phyloP scores from a whole-genome alignment of 495 filamentous ascomycete genomes.

The Pseudevernia furfuracea region DNA sequence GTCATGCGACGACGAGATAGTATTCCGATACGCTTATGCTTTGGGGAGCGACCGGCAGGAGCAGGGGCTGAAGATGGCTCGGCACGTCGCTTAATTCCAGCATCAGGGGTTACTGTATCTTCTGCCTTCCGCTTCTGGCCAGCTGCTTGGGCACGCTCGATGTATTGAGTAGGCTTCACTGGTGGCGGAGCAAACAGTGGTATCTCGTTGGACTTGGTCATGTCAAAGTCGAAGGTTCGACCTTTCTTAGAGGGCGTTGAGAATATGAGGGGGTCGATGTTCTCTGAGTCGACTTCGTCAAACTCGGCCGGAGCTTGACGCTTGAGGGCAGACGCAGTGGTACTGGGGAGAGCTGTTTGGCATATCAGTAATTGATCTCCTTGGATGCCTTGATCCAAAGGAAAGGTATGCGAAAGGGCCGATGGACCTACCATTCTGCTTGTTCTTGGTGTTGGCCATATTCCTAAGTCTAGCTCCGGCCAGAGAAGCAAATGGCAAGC shows the following conservation, averaged over 20 bases:
- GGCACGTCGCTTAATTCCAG: conserved; percentile 31
- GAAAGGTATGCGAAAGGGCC: background rate
- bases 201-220: conserved; percentile 38
- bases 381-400: background rate
- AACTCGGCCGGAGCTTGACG: conserved; percentile 35
- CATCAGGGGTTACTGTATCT: conserved; percentile 28
- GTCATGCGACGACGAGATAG: conserved; percentile 54
- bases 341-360: conserved; percentile 11
- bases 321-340: conserved; percentile 32
- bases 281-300: conserved; percentile 62
- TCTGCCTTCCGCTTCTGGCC: conserved; percentile 33
- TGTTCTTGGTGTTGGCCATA: conserved; percentile 52
- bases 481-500: conserved; percentile 53
- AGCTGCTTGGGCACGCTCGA: conserved; percentile 27
- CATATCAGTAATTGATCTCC: background rate
- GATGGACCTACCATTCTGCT: conserved; percentile 52
- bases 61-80: conserved; percentile 48
- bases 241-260: conserved; percentile 60
- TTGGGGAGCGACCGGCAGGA: conserved; percentile 58
- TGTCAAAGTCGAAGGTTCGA: conserved; percentile 35
- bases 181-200: conserved; percentile 35
- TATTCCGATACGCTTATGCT: conserved; percentile 52
- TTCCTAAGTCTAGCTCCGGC: conserved; percentile 46
- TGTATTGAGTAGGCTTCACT: conserved; percentile 14
- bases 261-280: conserved; percentile 64